Conservation (phyloP, 306 rosid genomes). For the Castanea crenata region DNA sequence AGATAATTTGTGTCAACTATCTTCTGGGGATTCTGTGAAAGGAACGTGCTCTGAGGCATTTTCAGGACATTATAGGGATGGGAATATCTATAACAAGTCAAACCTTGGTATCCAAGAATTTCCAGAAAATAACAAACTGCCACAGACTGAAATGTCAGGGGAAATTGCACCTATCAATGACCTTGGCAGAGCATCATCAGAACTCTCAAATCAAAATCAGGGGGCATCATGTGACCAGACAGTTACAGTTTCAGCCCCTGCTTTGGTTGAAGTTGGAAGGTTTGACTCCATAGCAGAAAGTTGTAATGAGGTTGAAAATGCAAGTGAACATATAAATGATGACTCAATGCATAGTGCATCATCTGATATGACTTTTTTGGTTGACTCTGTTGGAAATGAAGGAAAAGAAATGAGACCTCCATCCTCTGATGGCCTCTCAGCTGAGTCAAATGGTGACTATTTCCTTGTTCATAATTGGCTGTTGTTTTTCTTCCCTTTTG, state of each 20-base stretch:
- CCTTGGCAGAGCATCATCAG: constrained; percentile 29
- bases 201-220: constrained; percentile 24
- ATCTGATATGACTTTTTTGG: constrained; percentile 9
- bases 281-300: constrained; percentile 24
- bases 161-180: constrained; percentile 17
- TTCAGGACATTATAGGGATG: constrained; percentile 27
- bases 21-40: constrained; percentile 35
- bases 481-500: constrained; percentile 10
- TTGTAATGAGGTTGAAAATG: constrained; percentile 37
- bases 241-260: constrained; percentile 20
- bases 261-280: constrained; percentile 25
- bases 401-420: constrained; percentile 32
- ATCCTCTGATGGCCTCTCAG: constrained; percentile 31
- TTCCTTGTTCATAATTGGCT: constrained; percentile 10
- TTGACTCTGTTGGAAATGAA: constrained; percentile 21
- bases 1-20: constrained; percentile 19
- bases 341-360: constrained; percentile 1
- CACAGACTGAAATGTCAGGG: constrained; percentile 2
- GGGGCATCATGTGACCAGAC: constrained; percentile 21
- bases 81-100: constrained; percentile 15
- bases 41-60: constrained; percentile 21
- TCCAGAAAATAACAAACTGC: constrained; percentile 11
- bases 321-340: constrained; percentile 23
- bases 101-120: constrained; percentile 25
- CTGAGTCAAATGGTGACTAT: constrained; percentile 49